Evolutionary conservation across 1,284 basidiomycete species (phyloP).

Genomic region (Rhizopogon hawkerae): DNA sequence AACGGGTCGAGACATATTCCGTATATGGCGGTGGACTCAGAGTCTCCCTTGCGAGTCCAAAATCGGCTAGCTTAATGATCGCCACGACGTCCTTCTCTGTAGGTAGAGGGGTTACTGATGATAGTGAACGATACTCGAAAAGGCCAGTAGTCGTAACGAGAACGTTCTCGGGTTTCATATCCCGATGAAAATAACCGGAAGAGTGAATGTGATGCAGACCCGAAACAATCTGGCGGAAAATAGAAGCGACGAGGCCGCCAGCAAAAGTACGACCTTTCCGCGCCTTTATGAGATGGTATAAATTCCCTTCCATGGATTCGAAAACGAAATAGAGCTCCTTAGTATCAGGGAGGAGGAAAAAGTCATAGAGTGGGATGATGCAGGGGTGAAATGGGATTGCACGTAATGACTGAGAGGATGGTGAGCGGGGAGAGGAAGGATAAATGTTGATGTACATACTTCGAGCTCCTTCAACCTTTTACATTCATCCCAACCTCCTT

Average conservation of each 20-base stretch:
- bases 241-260: conserved; percentile 89
- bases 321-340: conserved; percentile 99
- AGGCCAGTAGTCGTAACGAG: conserved; percentile 98
- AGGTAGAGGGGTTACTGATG: conserved; percentile 48
- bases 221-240: conserved; percentile 86
- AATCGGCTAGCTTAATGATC: conserved; percentile 97
- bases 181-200: conserved; percentile 95
- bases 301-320: conserved; percentile 99
- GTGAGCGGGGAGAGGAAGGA: conserved; percentile 10
- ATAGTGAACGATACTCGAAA: conserved; percentile 84
- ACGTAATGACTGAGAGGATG: conserved; percentile 69
- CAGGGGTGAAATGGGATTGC: conserved; percentile 93
- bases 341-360: conserved; percentile 88
- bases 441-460: conserved; percentile 41
- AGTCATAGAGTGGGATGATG: conserved; percentile 98
- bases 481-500: conserved; percentile 96
- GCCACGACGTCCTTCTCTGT: conserved; percentile 92
- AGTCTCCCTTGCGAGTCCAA: conserved; percentile 92
- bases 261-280: conserved; percentile 91
- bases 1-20: conserved; percentile 97
- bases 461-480: conserved; percentile 93
- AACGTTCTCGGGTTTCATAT: conserved; percentile 99
- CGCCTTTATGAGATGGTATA: conserved; percentile 98
- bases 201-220: conserved; percentile 92
- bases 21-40: conserved; percentile 89